Conservation (phyloP, 345 rosid species). For the Dovyalis caffra region DNA sequence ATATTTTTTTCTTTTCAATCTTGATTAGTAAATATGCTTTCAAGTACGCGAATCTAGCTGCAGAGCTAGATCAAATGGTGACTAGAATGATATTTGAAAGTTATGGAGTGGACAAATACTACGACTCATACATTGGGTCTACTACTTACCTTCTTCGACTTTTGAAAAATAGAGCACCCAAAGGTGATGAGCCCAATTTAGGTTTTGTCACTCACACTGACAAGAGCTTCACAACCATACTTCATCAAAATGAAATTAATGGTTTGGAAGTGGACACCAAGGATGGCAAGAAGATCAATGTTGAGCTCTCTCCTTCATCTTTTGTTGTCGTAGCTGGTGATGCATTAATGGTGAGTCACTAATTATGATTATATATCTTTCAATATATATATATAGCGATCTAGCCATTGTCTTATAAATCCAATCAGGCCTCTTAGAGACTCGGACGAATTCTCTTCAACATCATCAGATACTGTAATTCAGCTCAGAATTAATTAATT, state of each 20-base stretch:
- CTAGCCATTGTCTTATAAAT: background rate
- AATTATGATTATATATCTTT: background rate
- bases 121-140: conserved; percentile 34
- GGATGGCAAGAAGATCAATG: conserved; percentile 43
- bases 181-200: conserved; percentile 34
- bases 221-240: conserved; percentile 53
- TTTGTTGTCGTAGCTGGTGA: conserved; percentile 59
- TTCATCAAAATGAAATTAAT: conserved; percentile 53
- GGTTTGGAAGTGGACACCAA: conserved; percentile 51
- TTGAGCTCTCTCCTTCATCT: conserved; percentile 47
- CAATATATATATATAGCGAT: too few relatives aligned
- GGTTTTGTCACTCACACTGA: conserved; percentile 56
- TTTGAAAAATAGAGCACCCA: conserved; percentile 41
- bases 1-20: background rate
- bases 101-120: conserved; percentile 45
- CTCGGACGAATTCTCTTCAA: too few relatives aligned
- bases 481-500: background rate
- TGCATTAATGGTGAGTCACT: conserved; percentile 46
- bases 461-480: background rate
- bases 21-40: conserved; percentile 17
- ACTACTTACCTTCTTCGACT: conserved; percentile 50
- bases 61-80: conserved; percentile 46
- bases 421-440: background rate
- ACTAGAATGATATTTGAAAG: conserved; percentile 62
- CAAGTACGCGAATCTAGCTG: conserved; percentile 40